phyloP scores from a whole-genome alignment of 1,139 yeast genomes.

The Zygoascus meyerae region DNA sequence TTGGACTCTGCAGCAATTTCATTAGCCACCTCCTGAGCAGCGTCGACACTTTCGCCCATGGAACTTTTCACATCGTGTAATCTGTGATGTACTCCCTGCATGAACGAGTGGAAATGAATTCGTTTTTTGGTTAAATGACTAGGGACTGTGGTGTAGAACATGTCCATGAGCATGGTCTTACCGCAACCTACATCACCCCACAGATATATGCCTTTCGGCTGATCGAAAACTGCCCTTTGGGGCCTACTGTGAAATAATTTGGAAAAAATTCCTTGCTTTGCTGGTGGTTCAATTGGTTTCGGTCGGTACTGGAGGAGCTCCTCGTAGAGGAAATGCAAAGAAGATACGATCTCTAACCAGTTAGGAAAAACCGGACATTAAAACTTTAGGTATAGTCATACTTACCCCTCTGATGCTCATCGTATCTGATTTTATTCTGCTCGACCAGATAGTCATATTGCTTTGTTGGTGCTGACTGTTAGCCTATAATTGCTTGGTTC shows the following conservation, averaged over 20 bases:
- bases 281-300: constrained; percentile 13
- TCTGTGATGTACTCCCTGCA: constrained; percentile 89
- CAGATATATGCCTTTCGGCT: constrained; percentile 76
- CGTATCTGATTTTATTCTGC: constrained; percentile 51
- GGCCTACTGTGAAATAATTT: constrained; percentile 6
- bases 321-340: constrained; percentile 25
- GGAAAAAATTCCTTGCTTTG: constrained; percentile 7
- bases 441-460: constrained; percentile 56
- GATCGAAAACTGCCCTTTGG: constrained; percentile 11
- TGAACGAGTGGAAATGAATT: constrained; percentile 91
- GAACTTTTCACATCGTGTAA: constrained; percentile 65
- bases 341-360: constrained; percentile 20
- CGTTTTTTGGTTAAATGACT: constrained; percentile 66
- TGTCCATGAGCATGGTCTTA: constrained; percentile 95
- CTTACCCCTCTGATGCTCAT: constrained; percentile 50
- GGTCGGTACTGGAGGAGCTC: constrained; percentile 23
- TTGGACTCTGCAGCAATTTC: constrained; percentile 74
- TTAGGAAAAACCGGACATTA: not conserved
- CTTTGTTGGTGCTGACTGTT: constrained; percentile 43
- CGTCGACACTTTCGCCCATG: constrained; percentile 67
- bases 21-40: constrained; percentile 77
- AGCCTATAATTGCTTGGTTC: not conserved
- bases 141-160: constrained; percentile 82
- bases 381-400: too few relatives aligned
- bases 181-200: constrained; percentile 99